These are phyloP conservation scores for Elasticomyces elasticus DNA, from an alignment of 495 filamentous ascomycete species.

Conservation along the genomic window DNA sequence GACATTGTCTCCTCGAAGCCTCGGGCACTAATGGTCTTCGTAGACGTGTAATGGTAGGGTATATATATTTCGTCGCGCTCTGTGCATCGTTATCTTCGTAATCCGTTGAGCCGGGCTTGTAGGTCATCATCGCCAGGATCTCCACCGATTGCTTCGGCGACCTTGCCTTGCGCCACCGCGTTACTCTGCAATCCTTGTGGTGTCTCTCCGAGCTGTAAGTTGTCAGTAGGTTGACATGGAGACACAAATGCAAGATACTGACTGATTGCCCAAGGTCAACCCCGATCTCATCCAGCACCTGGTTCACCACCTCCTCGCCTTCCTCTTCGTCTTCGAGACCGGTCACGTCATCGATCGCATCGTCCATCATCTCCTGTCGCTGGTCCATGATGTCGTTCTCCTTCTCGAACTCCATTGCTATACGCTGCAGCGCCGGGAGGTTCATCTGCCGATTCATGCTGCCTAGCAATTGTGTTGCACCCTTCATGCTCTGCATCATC, in stretches of 20 bases:
- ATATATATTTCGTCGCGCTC: neutral
- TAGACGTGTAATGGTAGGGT: too few relatives aligned
- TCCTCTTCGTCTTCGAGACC: conserved; percentile 83
- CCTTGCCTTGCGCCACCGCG: conserved; percentile 30
- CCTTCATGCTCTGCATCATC: conserved; percentile 99
- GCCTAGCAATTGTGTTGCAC: conserved; percentile 80
- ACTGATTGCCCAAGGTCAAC: conserved; percentile 83
- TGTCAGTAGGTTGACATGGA: conserved; percentile 19
- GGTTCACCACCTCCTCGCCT: conserved; percentile 90
- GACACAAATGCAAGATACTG: conserved; percentile 34
- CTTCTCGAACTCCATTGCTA: conserved; percentile 98
- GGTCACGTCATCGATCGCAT: conserved; percentile 97
- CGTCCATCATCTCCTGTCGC: conserved; percentile 99
- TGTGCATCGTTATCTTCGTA: conserved; percentile 25
- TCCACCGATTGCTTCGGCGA: conserved; percentile 36
- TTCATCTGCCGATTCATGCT: conserved; percentile 99
- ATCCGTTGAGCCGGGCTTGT: conserved; percentile 37
- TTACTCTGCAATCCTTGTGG: conserved; percentile 35
- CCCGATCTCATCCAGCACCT: conserved; percentile 93
- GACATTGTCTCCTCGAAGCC: too few relatives aligned
- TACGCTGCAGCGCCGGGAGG: conserved; percentile 83
- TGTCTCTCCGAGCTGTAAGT: conserved; percentile 35
- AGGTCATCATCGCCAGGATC: conserved; percentile 38
- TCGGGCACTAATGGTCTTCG: too few relatives aligned
- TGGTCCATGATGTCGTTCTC: conserved; percentile 99